Evolutionary conservation across 495 filamentous ascomycete species (phyloP).

Genomic region (Articulospora tetracladia): DNA sequence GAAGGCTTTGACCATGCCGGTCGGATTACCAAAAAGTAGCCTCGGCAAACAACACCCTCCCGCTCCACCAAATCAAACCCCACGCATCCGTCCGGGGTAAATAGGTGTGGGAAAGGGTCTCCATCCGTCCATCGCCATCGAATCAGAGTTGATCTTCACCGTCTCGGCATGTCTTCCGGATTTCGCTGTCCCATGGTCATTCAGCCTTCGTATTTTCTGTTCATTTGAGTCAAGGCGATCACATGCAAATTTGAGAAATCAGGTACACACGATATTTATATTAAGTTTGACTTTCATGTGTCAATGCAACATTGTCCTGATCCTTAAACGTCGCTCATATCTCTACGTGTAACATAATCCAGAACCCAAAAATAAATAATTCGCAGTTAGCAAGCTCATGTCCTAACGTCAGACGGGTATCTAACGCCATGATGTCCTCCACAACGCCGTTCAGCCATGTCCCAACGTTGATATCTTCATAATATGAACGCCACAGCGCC

Average conservation of each 20-base stretch:
- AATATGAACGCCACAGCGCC: slow-evolving; percentile 9
- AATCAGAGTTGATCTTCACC: no score
- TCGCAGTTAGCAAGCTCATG: background rate
- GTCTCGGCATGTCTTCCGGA: no score
- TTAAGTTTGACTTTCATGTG: no score
- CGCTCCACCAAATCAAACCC: background rate
- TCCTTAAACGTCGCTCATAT: background rate
- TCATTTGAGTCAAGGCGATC: background rate
- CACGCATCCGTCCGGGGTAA: no score
- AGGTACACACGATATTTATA: no score
- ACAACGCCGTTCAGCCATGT: slow-evolving; percentile 10
- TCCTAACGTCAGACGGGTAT: slow-evolving; percentile 14
- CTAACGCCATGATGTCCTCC: slow-evolving; percentile 5
- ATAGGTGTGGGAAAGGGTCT: no score
- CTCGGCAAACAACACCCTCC: background rate
- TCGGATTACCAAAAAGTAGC: background rate
- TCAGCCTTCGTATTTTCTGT: background rate
- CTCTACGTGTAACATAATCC: background rate
- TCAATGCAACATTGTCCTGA: no score
- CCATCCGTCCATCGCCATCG: no score
- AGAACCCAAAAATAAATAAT: no score
- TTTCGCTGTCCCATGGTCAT: no score
- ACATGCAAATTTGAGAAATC: background rate
- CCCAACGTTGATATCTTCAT: slow-evolving; percentile 3
- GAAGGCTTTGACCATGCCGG: slow-evolving; percentile 6